Conservation (phyloP, 1,139 yeast genomes). For the Saccharomyces hybrid region DNA sequence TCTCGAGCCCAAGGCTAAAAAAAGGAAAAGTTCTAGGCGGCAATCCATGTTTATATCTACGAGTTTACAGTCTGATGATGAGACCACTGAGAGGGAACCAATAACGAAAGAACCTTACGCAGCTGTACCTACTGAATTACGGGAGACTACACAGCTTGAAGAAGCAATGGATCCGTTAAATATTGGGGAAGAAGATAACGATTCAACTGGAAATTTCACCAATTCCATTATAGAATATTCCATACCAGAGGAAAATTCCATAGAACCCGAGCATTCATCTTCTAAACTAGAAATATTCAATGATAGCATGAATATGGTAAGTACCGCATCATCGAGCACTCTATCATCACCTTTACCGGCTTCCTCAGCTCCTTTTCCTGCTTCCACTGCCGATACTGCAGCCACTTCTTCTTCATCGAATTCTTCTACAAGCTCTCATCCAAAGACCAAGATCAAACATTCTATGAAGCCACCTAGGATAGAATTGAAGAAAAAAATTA, state of each 20-base stretch:
- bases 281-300: slow-evolving; percentile 20
- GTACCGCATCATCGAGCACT: not conserved
- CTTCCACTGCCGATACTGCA: not conserved
- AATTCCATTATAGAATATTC: slow-evolving; percentile 29
- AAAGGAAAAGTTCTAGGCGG: slow-evolving; percentile 35
- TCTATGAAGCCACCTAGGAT: slow-evolving; percentile 31
- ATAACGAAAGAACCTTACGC: not conserved
- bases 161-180: not conserved
- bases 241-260: slow-evolving; percentile 25
- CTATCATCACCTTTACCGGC: not conserved
- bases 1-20: slow-evolving; percentile 21
- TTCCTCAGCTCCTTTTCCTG: not conserved
- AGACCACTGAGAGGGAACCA: not conserved
- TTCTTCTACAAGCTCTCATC: slow-evolving; percentile 9
- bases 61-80: slow-evolving; percentile 16
- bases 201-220: slow-evolving; percentile 20
- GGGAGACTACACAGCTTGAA: not conserved
- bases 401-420: not conserved
- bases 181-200: slow-evolving; percentile 10
- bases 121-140: not conserved
- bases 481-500: slow-evolving; percentile 25
- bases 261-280: slow-evolving; percentile 10
- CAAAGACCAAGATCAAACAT: slow-evolving; percentile 24
- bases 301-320: slow-evolving; percentile 7
- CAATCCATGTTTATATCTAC: slow-evolving; percentile 35